phyloP scores from a whole-genome alignment of 345 rosid species.

The Brassica cretica region DNA sequence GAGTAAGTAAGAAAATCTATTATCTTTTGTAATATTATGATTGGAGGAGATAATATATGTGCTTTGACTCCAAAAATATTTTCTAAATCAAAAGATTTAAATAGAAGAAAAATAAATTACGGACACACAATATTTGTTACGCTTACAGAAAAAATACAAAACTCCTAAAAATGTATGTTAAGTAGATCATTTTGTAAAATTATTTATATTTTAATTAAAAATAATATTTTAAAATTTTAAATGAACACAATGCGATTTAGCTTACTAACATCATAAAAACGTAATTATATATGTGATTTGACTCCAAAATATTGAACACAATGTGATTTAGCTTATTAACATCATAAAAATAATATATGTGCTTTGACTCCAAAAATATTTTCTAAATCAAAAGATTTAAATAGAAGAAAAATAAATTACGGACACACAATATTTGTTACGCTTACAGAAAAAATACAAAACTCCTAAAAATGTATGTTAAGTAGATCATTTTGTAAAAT shows the following conservation, averaged over 20 bases:
- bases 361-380: not conserved
- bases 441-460: too few species aligned
- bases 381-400: not conserved
- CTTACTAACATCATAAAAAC: too few species aligned
- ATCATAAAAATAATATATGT: not conserved
- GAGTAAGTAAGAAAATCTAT: not conserved
- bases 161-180: too few species aligned
- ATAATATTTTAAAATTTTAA: too few species aligned
- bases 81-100: not conserved
- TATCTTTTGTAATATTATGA: not conserved
- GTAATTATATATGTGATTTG: too few species aligned
- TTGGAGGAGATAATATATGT: not conserved
- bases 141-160: too few species aligned
- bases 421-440: not conserved
- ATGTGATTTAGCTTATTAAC: too few species aligned
- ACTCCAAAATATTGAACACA: too few species aligned
- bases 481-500: not conserved
- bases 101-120: not conserved
- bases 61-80: not conserved
- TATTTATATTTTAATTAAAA: too few species aligned
- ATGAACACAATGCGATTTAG: too few species aligned
- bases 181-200: not conserved
- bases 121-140: not conserved
- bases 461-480: too few species aligned
- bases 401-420: not conserved